These are phyloP conservation scores for Vitis hybrid DNA, from an alignment of 177 flowering plant species.

Conservation along the genomic window DNA sequence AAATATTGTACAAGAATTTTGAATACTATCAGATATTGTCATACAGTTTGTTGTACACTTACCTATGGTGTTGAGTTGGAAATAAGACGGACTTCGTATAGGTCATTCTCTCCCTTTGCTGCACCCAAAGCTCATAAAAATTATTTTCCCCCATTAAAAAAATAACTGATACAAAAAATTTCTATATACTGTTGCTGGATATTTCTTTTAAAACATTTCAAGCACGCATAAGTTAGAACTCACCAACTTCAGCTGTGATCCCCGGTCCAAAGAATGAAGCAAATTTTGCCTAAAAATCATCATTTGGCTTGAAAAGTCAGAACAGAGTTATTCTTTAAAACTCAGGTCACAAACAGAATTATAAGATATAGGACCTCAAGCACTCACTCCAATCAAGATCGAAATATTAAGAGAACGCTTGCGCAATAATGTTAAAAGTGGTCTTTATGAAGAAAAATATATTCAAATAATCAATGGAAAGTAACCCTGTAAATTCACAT, in stretches of 20 bases:
- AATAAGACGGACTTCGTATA: slow-evolving; percentile 82
- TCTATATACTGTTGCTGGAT: not conserved
- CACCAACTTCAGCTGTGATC: slow-evolving; percentile 85
- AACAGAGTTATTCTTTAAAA: not conserved
- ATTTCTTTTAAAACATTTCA: not conserved
- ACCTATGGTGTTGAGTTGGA: slow-evolving; percentile 42
- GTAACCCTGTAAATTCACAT: not conserved
- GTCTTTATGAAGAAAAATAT: not conserved
- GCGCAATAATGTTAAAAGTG: not conserved
- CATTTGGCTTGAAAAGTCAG: slow-evolving; percentile 8
- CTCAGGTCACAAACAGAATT: not conserved
- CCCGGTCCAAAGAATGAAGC: slow-evolving; percentile 97
- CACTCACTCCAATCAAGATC: not conserved
- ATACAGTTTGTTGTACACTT: too few relatives aligned
- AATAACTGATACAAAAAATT: too few relatives aligned
- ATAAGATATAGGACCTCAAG: not conserved
- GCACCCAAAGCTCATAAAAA: slow-evolving; percentile 28
- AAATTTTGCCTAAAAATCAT: slow-evolving; percentile 70
- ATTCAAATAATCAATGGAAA: not conserved
- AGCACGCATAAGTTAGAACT: slow-evolving; percentile 21
- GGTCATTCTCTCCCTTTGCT: slow-evolving; percentile 61
- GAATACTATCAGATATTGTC: too few relatives aligned
- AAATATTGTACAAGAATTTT: too few relatives aligned
- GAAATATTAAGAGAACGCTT: not conserved
- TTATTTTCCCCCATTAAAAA: not conserved